Evolutionary conservation across 805 yeast genomes (phyloP).

Genomic region (Monosporozyma aerobia): DNA sequence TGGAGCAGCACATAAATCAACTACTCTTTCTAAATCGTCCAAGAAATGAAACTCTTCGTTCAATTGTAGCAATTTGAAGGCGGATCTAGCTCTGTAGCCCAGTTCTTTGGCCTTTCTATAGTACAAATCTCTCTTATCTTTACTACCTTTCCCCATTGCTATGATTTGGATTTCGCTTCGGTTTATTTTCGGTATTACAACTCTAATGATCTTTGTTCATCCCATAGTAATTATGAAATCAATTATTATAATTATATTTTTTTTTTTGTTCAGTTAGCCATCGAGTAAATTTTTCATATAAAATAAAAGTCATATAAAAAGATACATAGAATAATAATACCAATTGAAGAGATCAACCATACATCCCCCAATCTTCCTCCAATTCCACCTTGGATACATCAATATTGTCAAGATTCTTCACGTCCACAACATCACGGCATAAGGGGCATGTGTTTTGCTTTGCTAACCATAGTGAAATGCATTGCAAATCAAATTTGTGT

Average conservation of each 20-base stretch:
- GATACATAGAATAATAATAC: not conserved
- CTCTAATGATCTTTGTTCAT: not conserved
- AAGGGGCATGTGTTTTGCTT: conserved; percentile 73
- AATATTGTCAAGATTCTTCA: conserved; percentile 31
- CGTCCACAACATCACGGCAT: conserved; percentile 65
- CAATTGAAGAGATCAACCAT: conserved; percentile 38
- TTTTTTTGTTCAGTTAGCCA: not conserved
- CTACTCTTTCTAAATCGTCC: conserved; percentile 66
- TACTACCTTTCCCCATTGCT: conserved; percentile 85
- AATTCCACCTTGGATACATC: conserved; percentile 48
- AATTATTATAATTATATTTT: not conserved
- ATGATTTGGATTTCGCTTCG: not conserved
- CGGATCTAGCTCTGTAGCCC: conserved; percentile 96
- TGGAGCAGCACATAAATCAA: conserved; percentile 96
- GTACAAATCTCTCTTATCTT: conserved; percentile 88
- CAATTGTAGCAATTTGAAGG: conserved; percentile 83
- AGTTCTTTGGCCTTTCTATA: conserved; percentile 93
- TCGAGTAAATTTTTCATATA: conserved; percentile 1
- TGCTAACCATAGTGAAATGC: conserved; percentile 83
- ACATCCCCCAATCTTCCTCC: conserved; percentile 72
- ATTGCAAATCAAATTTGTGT: conserved; percentile 81
- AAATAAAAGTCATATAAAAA: not conserved
- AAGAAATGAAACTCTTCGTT: conserved; percentile 84
- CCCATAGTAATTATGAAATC: not conserved
- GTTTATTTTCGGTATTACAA: not conserved